Evolutionary conservation across 345 rosid species (phyloP), one percentile per base, ranked within the genome.

Genomic region (Bretschneidera sinensis): DNA sequence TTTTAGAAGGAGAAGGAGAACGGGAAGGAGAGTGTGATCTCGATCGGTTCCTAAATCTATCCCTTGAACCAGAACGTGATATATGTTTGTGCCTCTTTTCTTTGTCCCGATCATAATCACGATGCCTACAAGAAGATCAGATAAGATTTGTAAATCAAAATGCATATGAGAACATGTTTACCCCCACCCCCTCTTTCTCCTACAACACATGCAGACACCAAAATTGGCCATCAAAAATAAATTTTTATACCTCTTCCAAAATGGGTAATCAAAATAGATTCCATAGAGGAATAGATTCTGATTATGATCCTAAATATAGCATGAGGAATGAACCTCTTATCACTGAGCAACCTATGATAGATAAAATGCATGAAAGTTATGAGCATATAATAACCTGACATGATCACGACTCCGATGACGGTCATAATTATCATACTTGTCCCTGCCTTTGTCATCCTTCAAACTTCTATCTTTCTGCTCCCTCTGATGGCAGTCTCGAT

Each of bases 11-110:
- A 39, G 45, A 59, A 18, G 59, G 66, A 48, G 75, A 65, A 59
- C 31, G 73, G 2, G 67, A 68, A 17, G 52, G 68, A n/a, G 74
- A 63, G 65, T 53, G 51, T 28, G 75, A 71, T 67, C 62, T 56
- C 10, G 75, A 65, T 47, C 55, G 63, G 17, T 66, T 61, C 62
- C 15, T 47, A n/a, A 34, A 61, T 52, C 51, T 66, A 43, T 54
- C 76, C 50, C 31, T 23, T 43, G 76, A 51, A 31, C 1, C 47
- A 17, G 75, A 60, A 15, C 45, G 48, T 56, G 76, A 61, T 55
- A 58, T 43, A 22, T 51, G 66, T 34, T 67, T 52, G 47, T 57
- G 25, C 24, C 61, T 60, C 59, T 59, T 60, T 28, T 66, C 76
- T 28, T 58, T 61, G 19, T 66, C 76, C 21, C 56, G 62, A 15